phyloP scores from a whole-genome alignment of 192 early-diverging fungal species.

The Coemansia sp. region DNA sequence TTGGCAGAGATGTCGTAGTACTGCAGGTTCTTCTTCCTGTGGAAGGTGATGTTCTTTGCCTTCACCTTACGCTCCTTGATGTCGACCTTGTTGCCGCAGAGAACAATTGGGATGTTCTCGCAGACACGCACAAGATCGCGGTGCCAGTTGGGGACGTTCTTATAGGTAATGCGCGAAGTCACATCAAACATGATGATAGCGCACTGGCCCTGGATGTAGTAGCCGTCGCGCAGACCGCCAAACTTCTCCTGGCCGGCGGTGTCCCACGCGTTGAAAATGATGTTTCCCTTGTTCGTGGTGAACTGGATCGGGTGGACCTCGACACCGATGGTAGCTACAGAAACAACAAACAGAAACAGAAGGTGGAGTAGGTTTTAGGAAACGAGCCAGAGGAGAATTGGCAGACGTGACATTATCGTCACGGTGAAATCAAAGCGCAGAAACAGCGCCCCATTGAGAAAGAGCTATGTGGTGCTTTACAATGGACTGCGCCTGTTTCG shows the following conservation, averaged over 20 bases:
- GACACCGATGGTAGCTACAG: conserved; percentile 93
- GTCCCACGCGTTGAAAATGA: conserved; percentile 99
- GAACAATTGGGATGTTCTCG: conserved; percentile 99
- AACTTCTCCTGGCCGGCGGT: conserved; percentile 99
- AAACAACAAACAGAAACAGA: conserved; percentile 31
- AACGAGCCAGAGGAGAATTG: too few relatives aligned
- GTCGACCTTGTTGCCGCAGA: conserved; percentile 99
- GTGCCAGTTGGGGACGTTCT: conserved; percentile 99
- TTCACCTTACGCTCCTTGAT: conserved; percentile 99
- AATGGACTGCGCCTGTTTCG: background rate
- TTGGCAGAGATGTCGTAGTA: conserved; percentile 99
- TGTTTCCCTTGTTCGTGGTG: conserved; percentile 95
- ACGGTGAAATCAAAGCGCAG: too few relatives aligned
- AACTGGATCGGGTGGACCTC: conserved; percentile 98
- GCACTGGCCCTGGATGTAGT: conserved; percentile 99
- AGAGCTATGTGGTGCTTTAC: background rate
- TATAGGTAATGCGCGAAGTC: conserved; percentile 99
- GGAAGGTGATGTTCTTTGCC: conserved; percentile 99
- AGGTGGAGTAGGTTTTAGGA: background rate
- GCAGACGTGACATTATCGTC: too few relatives aligned
- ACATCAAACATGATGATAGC: conserved; percentile 99
- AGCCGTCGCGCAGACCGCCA: conserved; percentile 99
- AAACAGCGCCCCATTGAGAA: background rate
- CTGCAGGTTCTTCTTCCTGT: conserved; percentile 99
- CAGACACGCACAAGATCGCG: conserved; percentile 98